Percentiles rank a stretch among this genome's conserved stretches.
phyloP scores from a whole-genome alignment of 139 green algal species.

The Ettlia oleoabundans region DNA sequence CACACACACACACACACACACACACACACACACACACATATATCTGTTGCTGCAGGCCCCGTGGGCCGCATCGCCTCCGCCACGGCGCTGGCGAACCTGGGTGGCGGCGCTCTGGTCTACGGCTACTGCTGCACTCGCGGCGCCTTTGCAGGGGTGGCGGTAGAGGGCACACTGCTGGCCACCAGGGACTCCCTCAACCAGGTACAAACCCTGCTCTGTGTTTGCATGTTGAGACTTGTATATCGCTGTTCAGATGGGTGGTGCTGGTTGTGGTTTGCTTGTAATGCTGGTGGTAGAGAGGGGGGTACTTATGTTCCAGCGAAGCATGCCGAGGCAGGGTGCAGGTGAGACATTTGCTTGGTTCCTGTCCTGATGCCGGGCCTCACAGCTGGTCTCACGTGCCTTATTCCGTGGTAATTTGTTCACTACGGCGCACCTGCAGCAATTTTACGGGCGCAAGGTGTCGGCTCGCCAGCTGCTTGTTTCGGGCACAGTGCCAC shows the following conservation, averaged over 20 bases:
- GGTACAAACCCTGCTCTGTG: neutral
- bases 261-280: neutral
- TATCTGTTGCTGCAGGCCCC: constrained; percentile 65
- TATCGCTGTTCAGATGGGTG: neutral
- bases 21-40: too few relatives aligned
- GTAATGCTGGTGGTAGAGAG: too few relatives aligned
- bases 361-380: neutral
- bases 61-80: constrained; percentile 63
- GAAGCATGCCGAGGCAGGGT: too few relatives aligned
- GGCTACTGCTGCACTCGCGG: constrained; percentile 65
- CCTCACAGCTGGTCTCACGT: neutral
- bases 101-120: constrained; percentile 44
- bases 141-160: constrained; percentile 63
- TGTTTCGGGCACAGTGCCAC: constrained; percentile 47
- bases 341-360: neutral
- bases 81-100: constrained; percentile 39
- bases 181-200: constrained; percentile 35
- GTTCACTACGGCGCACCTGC: neutral
- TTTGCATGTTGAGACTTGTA: neutral
- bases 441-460: constrained; percentile 66
- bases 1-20: too few relatives aligned
- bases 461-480: constrained; percentile 66
- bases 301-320: too few relatives aligned
- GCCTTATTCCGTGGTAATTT: neutral
- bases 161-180: constrained; percentile 64